phyloP scores from a whole-genome alignment of 768 basidiomycete genomes.

The Dictyophora rubrovolvata region DNA sequence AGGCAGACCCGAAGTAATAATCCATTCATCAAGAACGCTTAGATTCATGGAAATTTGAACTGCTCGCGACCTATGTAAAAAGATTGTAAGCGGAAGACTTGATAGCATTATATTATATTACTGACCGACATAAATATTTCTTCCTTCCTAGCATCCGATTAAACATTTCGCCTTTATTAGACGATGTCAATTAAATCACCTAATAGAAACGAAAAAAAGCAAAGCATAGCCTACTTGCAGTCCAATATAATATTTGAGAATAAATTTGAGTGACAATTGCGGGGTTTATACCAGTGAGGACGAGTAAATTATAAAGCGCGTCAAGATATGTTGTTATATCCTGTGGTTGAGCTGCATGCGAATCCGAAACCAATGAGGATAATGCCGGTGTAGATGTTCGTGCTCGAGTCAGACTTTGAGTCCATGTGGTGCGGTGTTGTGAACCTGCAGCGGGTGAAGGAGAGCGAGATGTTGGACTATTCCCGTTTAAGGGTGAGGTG shows the following conservation, averaged over 20 bases:
- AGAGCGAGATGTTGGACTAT: slow-evolving; percentile 31
- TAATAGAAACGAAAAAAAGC: neutral
- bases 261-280: slow-evolving; percentile 81
- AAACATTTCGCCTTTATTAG: slow-evolving; percentile 63
- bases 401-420: slow-evolving; percentile 50
- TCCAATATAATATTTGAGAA: slow-evolving; percentile 99
- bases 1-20: slow-evolving; percentile 70
- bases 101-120: neutral
- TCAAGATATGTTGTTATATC: slow-evolving; percentile 75
- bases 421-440: slow-evolving; percentile 48
- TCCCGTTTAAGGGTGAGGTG: slow-evolving; percentile 16
- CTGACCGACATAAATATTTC: slow-evolving; percentile 85
- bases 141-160: slow-evolving; percentile 83
- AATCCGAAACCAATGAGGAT: slow-evolving; percentile 34
- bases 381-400: slow-evolving; percentile 37
- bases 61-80: slow-evolving; percentile 58
- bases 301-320: slow-evolving; percentile 73
- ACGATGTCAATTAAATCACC: neutral
- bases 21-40: slow-evolving; percentile 83
- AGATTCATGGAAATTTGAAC: slow-evolving; percentile 86
- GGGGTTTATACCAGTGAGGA: slow-evolving; percentile 84
- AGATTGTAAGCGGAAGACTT: neutral
- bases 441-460: slow-evolving; percentile 23
- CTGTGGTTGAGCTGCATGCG: slow-evolving; percentile 32
- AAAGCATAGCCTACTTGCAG: slow-evolving; percentile 57